Percentiles rank a stretch among this genome's conserved stretches.
phyloP scores from a whole-genome alignment of 495 filamentous ascomycete genomes.

The Penicillium silybi region DNA sequence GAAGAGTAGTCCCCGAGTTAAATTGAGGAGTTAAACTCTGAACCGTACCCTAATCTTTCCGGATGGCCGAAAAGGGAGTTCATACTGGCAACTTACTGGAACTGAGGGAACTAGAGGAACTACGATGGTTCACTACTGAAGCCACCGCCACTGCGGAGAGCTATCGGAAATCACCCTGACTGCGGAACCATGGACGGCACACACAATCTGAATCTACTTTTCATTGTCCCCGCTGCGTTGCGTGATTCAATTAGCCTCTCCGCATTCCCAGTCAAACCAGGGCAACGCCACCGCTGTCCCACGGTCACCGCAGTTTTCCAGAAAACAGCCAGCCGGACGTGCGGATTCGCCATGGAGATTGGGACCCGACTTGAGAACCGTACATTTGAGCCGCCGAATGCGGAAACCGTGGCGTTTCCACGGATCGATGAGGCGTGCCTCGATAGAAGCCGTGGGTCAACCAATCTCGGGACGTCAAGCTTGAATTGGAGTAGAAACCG shows the following conservation, averaged over 20 bases:
- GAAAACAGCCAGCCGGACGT: background rate
- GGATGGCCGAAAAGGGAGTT: background rate
- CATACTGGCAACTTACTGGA: no score
- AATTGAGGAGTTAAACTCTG: constrained; percentile 8
- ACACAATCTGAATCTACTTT: background rate
- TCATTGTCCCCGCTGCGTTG: background rate
- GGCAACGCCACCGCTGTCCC: constrained; percentile 4
- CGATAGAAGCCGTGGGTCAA: constrained; percentile 17
- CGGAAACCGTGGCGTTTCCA: constrained; percentile 10
- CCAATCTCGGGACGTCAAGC: background rate
- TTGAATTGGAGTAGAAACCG: background rate
- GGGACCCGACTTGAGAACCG: background rate
- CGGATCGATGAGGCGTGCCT: constrained; percentile 15
- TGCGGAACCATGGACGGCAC: constrained; percentile 4
- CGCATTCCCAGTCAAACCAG: constrained; percentile 15
- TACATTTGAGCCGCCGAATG: constrained; percentile 2
- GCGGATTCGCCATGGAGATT: background rate
- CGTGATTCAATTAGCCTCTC: constrained; percentile 15
- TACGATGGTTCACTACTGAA: background rate
- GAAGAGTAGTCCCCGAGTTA: constrained; percentile 6
- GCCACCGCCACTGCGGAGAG: constrained; percentile 19
- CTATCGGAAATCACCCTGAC: constrained; percentile 15
- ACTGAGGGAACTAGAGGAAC: background rate
- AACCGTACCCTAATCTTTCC: background rate
- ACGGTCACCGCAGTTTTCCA: constrained; percentile 13